A percentile compares a stretch with the other conserved stretches of the same genome.
These are phyloP conservation scores for Lactarius hatsudake DNA, from an alignment of 768 basidiomycete species.

Conservation along the genomic window DNA sequence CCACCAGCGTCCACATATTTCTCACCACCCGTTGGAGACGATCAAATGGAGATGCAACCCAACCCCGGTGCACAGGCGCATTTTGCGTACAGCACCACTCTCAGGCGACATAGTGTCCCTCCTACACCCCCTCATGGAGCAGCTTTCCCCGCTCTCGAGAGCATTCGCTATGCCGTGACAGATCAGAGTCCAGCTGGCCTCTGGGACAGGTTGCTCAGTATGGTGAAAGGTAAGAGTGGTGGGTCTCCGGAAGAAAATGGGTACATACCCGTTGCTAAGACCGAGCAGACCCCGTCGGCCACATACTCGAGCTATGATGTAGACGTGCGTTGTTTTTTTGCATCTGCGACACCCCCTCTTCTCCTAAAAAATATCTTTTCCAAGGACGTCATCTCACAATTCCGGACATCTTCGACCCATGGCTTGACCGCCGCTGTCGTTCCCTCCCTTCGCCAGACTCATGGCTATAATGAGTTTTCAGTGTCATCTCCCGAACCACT, in stretches of 20 bases:
- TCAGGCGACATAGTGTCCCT: slow-evolving; percentile 60
- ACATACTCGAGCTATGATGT: neutral
- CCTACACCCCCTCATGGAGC: slow-evolving; percentile 31
- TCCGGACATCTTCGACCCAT: slow-evolving; percentile 56
- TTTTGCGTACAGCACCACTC: slow-evolving; percentile 81
- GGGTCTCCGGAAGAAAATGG: slow-evolving; percentile 40
- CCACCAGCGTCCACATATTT: slow-evolving; percentile 86
- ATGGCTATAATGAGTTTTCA: slow-evolving; percentile 94
- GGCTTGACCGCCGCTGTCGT: slow-evolving; percentile 68
- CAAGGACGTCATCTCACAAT: slow-evolving; percentile 73
- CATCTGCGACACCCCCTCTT: too few relatives aligned
- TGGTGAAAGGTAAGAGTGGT: slow-evolving; percentile 40
- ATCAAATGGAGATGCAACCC: slow-evolving; percentile 49
- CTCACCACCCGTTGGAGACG: slow-evolving; percentile 48
- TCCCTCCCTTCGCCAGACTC: slow-evolving; percentile 55
- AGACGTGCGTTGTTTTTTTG: slow-evolving; percentile 19
- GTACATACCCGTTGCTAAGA: slow-evolving; percentile 33
- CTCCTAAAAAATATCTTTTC: neutral
- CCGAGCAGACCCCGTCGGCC: slow-evolving; percentile 18
- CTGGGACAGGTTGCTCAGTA: slow-evolving; percentile 44
- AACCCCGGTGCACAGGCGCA: slow-evolving; percentile 65
- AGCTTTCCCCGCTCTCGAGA: slow-evolving; percentile 42
- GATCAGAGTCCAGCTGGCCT: slow-evolving; percentile 38
- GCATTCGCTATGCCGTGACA: slow-evolving; percentile 31
- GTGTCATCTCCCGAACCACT: slow-evolving; percentile 79